phyloP scores from a whole-genome alignment of 2,329 filamentous ascomycete genomes.

The Venturia pyrina region DNA sequence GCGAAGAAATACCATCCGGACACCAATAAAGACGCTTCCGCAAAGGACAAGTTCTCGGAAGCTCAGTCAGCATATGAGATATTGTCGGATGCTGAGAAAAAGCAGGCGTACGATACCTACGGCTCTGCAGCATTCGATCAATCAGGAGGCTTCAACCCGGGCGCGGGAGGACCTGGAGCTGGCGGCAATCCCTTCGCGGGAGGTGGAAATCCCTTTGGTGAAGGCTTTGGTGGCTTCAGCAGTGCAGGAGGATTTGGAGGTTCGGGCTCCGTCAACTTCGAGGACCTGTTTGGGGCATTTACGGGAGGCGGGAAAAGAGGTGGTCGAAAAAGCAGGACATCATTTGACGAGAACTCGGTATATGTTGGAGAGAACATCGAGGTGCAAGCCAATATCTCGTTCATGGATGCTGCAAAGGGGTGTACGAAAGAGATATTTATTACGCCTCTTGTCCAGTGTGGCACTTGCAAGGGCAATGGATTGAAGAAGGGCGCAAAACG shows the following conservation, averaged over 20 bases:
- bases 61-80: conserved; percentile 92
- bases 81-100: conserved; percentile 85
- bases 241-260: conserved; percentile 44
- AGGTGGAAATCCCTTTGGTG: conserved; percentile 22
- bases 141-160: conserved; percentile 67
- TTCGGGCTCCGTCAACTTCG: conserved; percentile 82
- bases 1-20: conserved; percentile 98
- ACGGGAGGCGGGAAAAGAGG: conserved; percentile 35
- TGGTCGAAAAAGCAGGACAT: conserved; percentile 43
- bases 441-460: conserved; percentile 70
- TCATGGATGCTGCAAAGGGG: conserved; percentile 93
- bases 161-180: conserved; percentile 47
- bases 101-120: conserved; percentile 82
- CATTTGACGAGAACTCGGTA: conserved; percentile 63
- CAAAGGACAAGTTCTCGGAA: conserved; percentile 90
- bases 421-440: conserved; percentile 80
- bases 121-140: conserved; percentile 67
- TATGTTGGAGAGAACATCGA: conserved; percentile 95
- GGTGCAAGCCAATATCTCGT: conserved; percentile 83
- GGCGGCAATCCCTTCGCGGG: conserved; percentile 57
- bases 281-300: conserved; percentile 89
- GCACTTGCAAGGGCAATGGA: conserved; percentile 73
- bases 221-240: conserved; percentile 22
- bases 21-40: conserved; percentile 88
- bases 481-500: conserved; percentile 71